Evolutionary conservation across 2,329 filamentous ascomycete genomes (phyloP).

Genomic region (Akanthomyces muscarius): DNA sequence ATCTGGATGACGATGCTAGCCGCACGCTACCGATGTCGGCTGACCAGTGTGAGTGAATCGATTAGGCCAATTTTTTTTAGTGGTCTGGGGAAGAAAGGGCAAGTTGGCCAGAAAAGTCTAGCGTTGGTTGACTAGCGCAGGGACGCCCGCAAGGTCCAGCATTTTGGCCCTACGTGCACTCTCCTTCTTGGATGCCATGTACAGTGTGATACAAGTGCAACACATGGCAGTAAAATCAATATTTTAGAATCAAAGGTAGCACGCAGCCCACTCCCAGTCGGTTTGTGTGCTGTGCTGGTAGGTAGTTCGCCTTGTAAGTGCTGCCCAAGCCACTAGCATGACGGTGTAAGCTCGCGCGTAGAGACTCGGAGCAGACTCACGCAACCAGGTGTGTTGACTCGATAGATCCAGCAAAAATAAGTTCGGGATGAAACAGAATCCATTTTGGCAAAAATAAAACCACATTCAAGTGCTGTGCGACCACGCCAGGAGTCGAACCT

Average conservation of each 20-base stretch:
- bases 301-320: too few species aligned
- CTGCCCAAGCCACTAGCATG: too few species aligned
- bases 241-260: neutral
- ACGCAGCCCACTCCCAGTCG: neutral
- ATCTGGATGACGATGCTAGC: slow-evolving; percentile 5
- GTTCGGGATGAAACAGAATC: too few species aligned
- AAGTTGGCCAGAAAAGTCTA: neutral
- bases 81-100: slow-evolving; percentile 5
- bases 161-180: neutral
- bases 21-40: slow-evolving; percentile 16
- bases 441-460: slow-evolving; percentile 5
- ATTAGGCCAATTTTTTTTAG: slow-evolving; percentile 8
- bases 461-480: slow-evolving; percentile 22
- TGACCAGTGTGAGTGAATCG: slow-evolving; percentile 5
- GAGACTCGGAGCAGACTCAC: neutral
- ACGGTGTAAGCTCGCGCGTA: too few species aligned
- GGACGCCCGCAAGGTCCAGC: neutral
- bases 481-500: slow-evolving; percentile 43
- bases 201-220: too few species aligned
- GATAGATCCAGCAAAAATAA: neutral
- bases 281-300: neutral
- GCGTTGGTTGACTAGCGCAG: neutral
- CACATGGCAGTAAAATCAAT: too few species aligned
- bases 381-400: neutral
- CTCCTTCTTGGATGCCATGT: neutral